phyloP scores from a whole-genome alignment of 352 stramenopile genomes.

The Phytophthora constricta region DNA sequence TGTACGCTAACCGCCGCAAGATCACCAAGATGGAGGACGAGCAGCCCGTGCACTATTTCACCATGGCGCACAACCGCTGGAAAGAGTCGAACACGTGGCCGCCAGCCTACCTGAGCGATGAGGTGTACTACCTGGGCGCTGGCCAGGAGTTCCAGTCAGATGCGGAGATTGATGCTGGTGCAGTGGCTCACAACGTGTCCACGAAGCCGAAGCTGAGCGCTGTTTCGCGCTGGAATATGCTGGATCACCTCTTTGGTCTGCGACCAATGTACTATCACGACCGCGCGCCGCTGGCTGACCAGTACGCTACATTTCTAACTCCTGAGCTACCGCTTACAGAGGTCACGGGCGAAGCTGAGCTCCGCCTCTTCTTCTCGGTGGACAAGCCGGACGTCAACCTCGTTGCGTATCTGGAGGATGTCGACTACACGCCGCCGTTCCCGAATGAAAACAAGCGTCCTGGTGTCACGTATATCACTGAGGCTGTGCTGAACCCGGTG shows the following conservation, averaged over 20 bases:
- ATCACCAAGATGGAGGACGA: constrained; percentile 69
- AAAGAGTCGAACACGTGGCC: constrained; percentile 71
- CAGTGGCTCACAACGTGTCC: constrained; percentile 47
- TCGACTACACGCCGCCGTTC: constrained; percentile 75
- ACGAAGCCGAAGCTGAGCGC: constrained; percentile 53
- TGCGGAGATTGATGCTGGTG: constrained; percentile 42
- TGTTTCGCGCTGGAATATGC: constrained; percentile 76
- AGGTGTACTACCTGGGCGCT: constrained; percentile 58
- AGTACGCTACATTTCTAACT: constrained; percentile 73
- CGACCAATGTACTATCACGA: constrained; percentile 85
- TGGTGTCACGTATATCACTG: constrained; percentile 84
- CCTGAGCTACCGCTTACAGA: constrained; percentile 60
- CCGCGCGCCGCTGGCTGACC: constrained; percentile 51
- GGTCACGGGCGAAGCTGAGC: constrained; percentile 73
- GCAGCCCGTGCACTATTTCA: constrained; percentile 84
- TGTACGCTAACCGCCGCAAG: constrained; percentile 68
- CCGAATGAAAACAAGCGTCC: constrained; percentile 82
- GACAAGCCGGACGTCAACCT: constrained; percentile 70
- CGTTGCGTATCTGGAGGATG: constrained; percentile 79
- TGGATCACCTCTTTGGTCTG: constrained; percentile 75
- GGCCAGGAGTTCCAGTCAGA: constrained; percentile 57
- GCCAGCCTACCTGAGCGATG: constrained; percentile 58
- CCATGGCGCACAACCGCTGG: constrained; percentile 79
- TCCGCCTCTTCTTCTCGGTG: constrained; percentile 85
- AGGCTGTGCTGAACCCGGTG: constrained; percentile 75